Percentiles rank a stretch among this genome's conserved stretches.
These are phyloP conservation scores for Lenwebbia sp. DNA, from an alignment of 345 rosid genomes.

Conservation along the genomic window DNA sequence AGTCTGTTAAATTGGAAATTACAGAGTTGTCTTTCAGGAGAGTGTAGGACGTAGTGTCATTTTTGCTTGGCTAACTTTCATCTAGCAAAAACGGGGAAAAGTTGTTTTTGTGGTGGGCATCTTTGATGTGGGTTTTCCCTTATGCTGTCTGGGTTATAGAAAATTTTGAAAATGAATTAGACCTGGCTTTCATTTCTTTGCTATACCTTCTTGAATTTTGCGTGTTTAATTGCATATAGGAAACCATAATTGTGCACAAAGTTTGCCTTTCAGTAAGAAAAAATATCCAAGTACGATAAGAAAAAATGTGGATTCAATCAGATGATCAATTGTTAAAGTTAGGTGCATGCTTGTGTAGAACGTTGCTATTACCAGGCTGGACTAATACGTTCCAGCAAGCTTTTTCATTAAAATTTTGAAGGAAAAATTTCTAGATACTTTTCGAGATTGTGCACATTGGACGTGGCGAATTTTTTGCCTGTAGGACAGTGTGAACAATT, in stretches of 20 bases:
- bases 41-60: background rate
- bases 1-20: background rate
- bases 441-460: background rate
- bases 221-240: background rate
- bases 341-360: background rate
- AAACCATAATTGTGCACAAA: background rate
- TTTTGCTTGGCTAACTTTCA: background rate
- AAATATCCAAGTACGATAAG: background rate
- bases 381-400: background rate
- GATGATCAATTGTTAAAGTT: background rate
- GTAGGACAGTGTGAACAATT: background rate
- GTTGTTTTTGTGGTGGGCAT: background rate
- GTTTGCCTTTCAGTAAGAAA: background rate
- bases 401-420: background rate
- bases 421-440: background rate
- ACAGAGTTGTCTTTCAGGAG: background rate
- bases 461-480: background rate
- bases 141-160: background rate
- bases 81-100: background rate
- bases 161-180: background rate
- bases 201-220: background rate
- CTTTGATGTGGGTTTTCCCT: background rate
- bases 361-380: background rate
- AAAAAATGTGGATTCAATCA: background rate
- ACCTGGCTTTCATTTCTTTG: background rate